Evolutionary conservation across 768 basidiomycete species (phyloP).

Genomic region (Pseudohyphozyma bogoriensis): DNA sequence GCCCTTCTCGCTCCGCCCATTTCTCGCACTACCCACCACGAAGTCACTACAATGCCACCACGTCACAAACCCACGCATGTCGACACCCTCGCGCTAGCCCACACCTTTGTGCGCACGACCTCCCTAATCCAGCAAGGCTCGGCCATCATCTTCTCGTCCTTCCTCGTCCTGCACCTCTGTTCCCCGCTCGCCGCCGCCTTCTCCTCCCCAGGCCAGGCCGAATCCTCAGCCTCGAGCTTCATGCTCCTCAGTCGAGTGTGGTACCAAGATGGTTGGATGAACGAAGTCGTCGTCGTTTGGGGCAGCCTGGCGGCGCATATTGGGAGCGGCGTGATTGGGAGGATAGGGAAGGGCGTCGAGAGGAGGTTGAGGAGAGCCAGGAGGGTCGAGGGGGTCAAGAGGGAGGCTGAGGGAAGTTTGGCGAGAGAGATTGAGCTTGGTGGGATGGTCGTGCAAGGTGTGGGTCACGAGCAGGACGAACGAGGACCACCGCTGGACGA

Average conservation of each 20-base stretch:
- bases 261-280: constrained; percentile 27
- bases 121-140: constrained; percentile 8
- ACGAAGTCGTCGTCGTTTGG: constrained; percentile 27
- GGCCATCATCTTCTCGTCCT: constrained; percentile 74
- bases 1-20: too few relatives aligned
- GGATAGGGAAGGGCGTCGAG: constrained; percentile 11
- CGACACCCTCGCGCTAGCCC: neutral
- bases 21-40: too few relatives aligned
- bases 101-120: neutral
- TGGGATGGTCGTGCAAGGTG: neutral
- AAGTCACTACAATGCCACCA: too few relatives aligned
- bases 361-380: constrained; percentile 14
- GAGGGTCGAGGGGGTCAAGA: constrained; percentile 2
- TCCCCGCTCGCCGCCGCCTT: constrained; percentile 21
- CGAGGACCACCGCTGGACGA: neutral
- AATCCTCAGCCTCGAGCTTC: constrained; percentile 84
- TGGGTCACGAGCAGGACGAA: neutral
- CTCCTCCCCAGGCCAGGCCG: constrained; percentile 65
- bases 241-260: constrained; percentile 45
- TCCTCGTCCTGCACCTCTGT: constrained; percentile 49
- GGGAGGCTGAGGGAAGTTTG: constrained; percentile 1
- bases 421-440: neutral
- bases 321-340: constrained; percentile 11
- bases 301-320: constrained; percentile 22
- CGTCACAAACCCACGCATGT: too few relatives aligned